phyloP scores from a whole-genome alignment of 192 early-diverging fungal genomes.

The Geranomyces michiganensis region DNA sequence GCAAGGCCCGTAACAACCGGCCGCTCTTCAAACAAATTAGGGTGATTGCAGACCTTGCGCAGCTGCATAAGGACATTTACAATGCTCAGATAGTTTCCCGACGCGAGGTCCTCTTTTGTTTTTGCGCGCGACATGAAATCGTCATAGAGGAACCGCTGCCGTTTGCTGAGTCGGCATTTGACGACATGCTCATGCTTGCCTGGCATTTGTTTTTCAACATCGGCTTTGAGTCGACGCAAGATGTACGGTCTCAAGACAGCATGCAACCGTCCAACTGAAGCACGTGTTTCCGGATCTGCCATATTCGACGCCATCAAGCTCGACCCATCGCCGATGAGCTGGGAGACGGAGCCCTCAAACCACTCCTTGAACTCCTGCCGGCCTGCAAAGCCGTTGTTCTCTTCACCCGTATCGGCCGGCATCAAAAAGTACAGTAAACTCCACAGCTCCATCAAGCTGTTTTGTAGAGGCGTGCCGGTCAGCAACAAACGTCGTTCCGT shows the following conservation, averaged over 20 bases:
- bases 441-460: constrained; percentile 96
- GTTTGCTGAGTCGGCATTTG: constrained; percentile 69
- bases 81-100: constrained; percentile 72
- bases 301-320: constrained; percentile 3
- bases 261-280: constrained; percentile 79
- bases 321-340: constrained; percentile 61
- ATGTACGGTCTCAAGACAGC: constrained; percentile 93
- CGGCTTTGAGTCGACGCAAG: constrained; percentile 87
- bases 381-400: constrained; percentile 66
- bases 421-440: constrained; percentile 92
- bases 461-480: constrained; percentile 96
- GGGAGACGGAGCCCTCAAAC: constrained; percentile 89
- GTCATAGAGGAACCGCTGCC: constrained; percentile 74
- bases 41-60: constrained; percentile 93
- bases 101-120: constrained; percentile 71
- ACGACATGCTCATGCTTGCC: constrained; percentile 88
- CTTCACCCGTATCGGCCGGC: constrained; percentile 59
- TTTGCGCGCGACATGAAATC: constrained; percentile 82
- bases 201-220: constrained; percentile 88
- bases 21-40: constrained; percentile 85
- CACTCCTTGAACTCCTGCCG: constrained; percentile 92
- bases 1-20: constrained; percentile 65
- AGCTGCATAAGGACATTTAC: constrained; percentile 92
- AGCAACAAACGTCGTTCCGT: constrained; percentile 82
- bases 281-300: constrained; percentile 75